phyloP scores from a whole-genome alignment of 371 early-diverging fungal species.

The Mucor lusitanicus region DNA sequence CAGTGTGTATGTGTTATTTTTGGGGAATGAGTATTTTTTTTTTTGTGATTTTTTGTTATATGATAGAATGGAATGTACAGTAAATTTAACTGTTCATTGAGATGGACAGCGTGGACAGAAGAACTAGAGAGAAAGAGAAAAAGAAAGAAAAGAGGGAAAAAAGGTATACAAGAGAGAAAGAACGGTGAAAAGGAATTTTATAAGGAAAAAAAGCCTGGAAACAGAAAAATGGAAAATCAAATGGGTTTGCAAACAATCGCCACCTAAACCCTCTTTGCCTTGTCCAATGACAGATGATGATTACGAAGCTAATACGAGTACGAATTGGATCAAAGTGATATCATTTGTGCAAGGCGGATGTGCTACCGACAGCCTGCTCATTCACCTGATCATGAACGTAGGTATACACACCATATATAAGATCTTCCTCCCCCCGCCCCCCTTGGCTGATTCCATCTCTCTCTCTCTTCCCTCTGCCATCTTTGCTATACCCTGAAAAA shows the following conservation, averaged over 20 bases:
- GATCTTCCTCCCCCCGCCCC: too few relatives aligned
- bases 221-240: not conserved
- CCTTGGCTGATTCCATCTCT: not conserved
- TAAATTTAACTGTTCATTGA: conserved; percentile 3
- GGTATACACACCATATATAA: not conserved
- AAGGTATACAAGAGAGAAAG: not conserved
- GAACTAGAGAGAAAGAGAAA: not conserved
- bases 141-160: not conserved
- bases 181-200: conserved; percentile 6
- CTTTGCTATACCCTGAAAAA: not conserved
- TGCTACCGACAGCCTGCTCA: not conserved
- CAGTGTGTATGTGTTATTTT: not conserved
- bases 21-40: not conserved
- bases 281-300: not conserved
- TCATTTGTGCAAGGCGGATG: not conserved
- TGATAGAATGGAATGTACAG: not conserved
- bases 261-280: not conserved
- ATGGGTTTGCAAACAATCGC: not conserved
- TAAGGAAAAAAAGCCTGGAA: conserved; percentile 4
- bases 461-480: conserved; percentile 2
- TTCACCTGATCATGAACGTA: not conserved
- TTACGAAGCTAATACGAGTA: not conserved
- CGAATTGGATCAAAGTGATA: not conserved
- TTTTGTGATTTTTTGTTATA: not conserved
- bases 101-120: not conserved